Conservation (phyloP, 805 yeast species). For the Candida nanaspora region DNA sequence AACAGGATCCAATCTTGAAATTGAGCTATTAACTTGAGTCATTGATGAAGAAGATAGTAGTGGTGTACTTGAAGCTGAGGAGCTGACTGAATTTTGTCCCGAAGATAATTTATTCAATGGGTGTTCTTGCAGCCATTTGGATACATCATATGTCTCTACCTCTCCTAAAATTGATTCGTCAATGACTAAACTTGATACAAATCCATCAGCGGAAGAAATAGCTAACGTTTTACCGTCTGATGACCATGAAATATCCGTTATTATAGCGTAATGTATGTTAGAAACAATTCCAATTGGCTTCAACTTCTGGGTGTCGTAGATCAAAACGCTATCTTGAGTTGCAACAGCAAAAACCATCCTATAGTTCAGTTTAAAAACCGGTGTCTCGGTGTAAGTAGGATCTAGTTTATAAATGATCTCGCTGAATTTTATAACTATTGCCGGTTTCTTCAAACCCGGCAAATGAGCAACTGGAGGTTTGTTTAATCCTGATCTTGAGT, state of each 20-base stretch:
- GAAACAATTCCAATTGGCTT: constrained; percentile 68
- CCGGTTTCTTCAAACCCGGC: constrained; percentile 77
- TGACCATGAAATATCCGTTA: constrained; percentile 87
- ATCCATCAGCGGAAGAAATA: constrained; percentile 87
- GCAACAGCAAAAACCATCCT: constrained; percentile 89
- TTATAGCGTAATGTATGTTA: constrained; percentile 79
- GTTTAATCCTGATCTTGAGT: constrained; percentile 61
- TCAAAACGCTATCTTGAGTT: constrained; percentile 73
- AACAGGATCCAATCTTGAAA: constrained; percentile 3
- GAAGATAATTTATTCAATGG: constrained; percentile 4
- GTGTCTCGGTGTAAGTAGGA: constrained; percentile 2
- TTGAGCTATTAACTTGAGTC: neutral
- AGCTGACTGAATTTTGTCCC: neutral
- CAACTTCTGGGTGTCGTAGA: constrained; percentile 71
- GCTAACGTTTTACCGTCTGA: constrained; percentile 63
- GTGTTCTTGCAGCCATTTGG: constrained; percentile 9
- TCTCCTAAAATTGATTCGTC: constrained; percentile 51
- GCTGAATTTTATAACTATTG: constrained; percentile 73
- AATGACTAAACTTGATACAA: constrained; percentile 64
- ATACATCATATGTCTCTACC: constrained; percentile 22
- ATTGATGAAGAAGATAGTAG: neutral
- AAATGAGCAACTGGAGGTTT: constrained; percentile 70
- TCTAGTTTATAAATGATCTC: constrained; percentile 50
- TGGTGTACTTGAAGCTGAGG: neutral
- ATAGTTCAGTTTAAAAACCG: constrained; percentile 56